phyloP scores from a whole-genome alignment of 2,329 filamentous ascomycete species.

The Phyllosticta citriasiana region DNA sequence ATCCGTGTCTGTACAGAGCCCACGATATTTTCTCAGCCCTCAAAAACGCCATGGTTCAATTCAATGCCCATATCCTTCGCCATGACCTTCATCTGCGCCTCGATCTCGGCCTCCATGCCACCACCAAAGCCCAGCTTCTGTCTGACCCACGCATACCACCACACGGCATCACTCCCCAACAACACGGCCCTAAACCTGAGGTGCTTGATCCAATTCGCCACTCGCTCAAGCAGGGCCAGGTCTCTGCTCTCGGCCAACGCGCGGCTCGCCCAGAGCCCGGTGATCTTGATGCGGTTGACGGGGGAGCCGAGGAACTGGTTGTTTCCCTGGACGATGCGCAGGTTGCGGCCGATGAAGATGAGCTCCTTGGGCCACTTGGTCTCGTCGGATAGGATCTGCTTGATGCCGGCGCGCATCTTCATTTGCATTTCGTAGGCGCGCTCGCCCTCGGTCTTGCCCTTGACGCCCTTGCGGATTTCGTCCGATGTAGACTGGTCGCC shows the following conservation, averaged over 20 bases:
- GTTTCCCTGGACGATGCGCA: slow-evolving; percentile 87
- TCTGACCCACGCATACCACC: slow-evolving; percentile 68
- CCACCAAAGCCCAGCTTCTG: slow-evolving; percentile 68
- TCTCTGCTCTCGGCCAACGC: slow-evolving; percentile 69
- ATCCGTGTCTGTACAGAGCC: no score
- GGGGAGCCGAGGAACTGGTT: slow-evolving; percentile 85
- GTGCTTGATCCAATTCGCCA: slow-evolving; percentile 64
- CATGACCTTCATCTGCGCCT: slow-evolving; percentile 75
- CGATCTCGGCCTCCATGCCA: slow-evolving; percentile 92
- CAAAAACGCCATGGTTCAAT: slow-evolving; percentile 78
- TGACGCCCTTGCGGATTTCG: slow-evolving; percentile 45
- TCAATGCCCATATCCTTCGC: slow-evolving; percentile 89
- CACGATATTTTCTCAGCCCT: slow-evolving; percentile 47
- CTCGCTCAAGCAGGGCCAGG: slow-evolving; percentile 51
- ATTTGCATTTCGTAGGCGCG: slow-evolving; percentile 72
- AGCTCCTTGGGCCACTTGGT: slow-evolving; percentile 83
- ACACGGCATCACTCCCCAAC: slow-evolving; percentile 66
- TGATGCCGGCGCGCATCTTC: slow-evolving; percentile 60
- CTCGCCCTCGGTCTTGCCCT: slow-evolving; percentile 45
- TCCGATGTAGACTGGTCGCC: slow-evolving; percentile 59
- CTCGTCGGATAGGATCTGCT: slow-evolving; percentile 73
- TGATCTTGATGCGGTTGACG: slow-evolving; percentile 88
- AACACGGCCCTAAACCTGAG: slow-evolving; percentile 73
- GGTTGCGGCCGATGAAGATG: slow-evolving; percentile 76
- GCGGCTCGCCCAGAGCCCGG: slow-evolving; percentile 77